phyloP scores from a whole-genome alignment of 2,329 filamentous ascomycete species.

The Geosmithia flava region DNA sequence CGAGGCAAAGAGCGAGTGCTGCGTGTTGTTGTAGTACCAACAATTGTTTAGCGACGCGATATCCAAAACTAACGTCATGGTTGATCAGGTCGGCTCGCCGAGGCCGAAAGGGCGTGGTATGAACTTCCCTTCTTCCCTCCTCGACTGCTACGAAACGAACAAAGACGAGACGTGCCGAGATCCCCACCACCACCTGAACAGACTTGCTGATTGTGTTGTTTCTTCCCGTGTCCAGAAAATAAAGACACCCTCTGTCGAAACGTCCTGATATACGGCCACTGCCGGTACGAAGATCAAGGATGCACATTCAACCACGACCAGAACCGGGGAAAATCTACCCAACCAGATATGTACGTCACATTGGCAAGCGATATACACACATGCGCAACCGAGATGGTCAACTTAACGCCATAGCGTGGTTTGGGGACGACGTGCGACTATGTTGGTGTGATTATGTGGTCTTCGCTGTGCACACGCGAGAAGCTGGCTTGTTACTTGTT shows the following conservation, averaged over 20 bases:
- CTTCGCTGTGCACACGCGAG: too few relatives aligned
- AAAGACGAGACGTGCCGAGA: not conserved
- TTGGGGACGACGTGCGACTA: too few relatives aligned
- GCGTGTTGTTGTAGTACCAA: not conserved
- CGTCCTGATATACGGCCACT: slow-evolving; percentile 86
- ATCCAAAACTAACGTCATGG: slow-evolving; percentile 29
- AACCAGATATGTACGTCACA: slow-evolving; percentile 33
- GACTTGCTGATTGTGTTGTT: not conserved
- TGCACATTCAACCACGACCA: slow-evolving; percentile 85
- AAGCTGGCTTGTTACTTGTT: too few relatives aligned
- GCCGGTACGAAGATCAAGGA: slow-evolving; percentile 81
- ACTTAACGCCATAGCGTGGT: too few relatives aligned
- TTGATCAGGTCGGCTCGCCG: slow-evolving; percentile 41
- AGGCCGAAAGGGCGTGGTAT: slow-evolving; percentile 43
- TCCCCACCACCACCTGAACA: not conserved
- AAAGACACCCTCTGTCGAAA: slow-evolving; percentile 90
- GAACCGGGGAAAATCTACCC: slow-evolving; percentile 36
- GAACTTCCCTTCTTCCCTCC: slow-evolving; percentile 9
- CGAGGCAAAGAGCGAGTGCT: too few relatives aligned
- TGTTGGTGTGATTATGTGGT: too few relatives aligned
- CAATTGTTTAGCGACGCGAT: slow-evolving; percentile 28
- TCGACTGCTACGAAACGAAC: not conserved
- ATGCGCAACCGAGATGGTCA: not conserved
- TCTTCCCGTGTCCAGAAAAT: slow-evolving; percentile 41
- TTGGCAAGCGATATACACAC: not conserved